phyloP scores from a whole-genome alignment of 2,329 filamentous ascomycete species.

The Penicillium sp. region DNA sequence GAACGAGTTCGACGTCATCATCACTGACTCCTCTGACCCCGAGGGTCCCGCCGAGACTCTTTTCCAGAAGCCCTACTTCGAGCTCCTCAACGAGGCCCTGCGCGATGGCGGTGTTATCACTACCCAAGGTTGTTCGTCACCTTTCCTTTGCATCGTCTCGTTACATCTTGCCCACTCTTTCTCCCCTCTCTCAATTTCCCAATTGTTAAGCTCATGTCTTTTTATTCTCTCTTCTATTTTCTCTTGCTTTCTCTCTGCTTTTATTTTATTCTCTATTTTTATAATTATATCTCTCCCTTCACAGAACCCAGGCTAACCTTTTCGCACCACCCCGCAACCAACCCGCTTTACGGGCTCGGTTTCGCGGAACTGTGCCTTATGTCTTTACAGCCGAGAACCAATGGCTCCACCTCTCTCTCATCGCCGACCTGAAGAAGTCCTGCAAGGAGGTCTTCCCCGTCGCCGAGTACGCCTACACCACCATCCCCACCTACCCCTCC shows the following conservation, averaged over 20 bases:
- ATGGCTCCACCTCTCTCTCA: conserved; percentile 95
- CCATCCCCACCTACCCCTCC: conserved; percentile 97
- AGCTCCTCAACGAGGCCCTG: conserved; percentile 87
- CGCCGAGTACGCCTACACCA: conserved; percentile 97
- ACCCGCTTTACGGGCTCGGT: conserved; percentile 34
- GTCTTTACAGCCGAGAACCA: conserved; percentile 83
- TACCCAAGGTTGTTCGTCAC: conserved; percentile 99
- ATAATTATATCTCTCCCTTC: conserved; percentile 5
- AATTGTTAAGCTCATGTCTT: neutral
- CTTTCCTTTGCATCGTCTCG: conserved; percentile 56
- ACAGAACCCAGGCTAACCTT: conserved; percentile 28
- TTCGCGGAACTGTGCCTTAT: conserved; percentile 35
- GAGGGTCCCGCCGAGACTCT: conserved; percentile 94
- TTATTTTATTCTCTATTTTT: conserved; percentile 11
- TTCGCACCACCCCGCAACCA: conserved; percentile 35
- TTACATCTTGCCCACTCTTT: conserved; percentile 14
- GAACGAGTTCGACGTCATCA: conserved; percentile 98
- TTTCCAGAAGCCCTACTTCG: conserved; percentile 99
- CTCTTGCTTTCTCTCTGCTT: conserved; percentile 7
- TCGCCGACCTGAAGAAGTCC: conserved; percentile 92
- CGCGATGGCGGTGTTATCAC: conserved; percentile 96
- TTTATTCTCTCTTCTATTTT: neutral
- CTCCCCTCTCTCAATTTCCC: conserved; percentile 62
- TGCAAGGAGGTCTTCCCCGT: conserved; percentile 97
- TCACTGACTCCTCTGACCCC: conserved; percentile 97